These are phyloP conservation scores for Acanthamoeba royreba DNA, from an alignment of 208 protist species.

Conservation along the genomic window DNA sequence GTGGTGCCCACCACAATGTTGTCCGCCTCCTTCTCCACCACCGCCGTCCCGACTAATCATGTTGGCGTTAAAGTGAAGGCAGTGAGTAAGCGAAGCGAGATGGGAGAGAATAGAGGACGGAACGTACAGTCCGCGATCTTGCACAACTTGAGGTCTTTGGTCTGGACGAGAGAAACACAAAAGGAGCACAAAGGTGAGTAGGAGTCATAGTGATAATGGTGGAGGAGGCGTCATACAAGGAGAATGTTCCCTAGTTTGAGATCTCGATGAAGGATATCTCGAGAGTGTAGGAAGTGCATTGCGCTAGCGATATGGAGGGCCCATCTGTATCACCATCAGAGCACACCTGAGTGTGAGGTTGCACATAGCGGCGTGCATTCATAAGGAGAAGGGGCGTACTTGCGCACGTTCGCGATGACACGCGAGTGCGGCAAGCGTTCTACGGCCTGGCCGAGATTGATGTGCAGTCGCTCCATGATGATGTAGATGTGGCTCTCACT, in stretches of 20 bases:
- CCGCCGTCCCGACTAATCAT: neutral
- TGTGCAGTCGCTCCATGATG: constrained; percentile 37
- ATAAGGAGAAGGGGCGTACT: too few relatives aligned
- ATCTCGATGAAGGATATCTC: constrained; percentile 15
- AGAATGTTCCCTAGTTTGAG: constrained; percentile 29
- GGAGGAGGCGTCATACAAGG: neutral
- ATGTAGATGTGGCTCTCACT: constrained; percentile 22
- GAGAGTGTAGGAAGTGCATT: constrained; percentile 27
- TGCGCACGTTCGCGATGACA: too few relatives aligned
- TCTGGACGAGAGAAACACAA: neutral
- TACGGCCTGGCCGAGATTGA: neutral
- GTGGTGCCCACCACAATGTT: neutral
- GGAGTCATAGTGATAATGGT: neutral
- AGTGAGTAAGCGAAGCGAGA: neutral
- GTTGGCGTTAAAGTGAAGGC: neutral
- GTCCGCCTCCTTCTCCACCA: neutral
- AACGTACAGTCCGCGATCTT: constrained; percentile 31
- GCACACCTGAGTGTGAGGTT: neutral
- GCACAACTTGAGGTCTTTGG: neutral
- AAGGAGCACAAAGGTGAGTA: neutral
- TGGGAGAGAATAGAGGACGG: neutral
- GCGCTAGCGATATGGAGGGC: constrained; percentile 13
- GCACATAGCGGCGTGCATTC: too few relatives aligned
- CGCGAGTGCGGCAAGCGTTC: neutral
- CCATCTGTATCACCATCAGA: neutral